A percentile compares a stretch with the other conserved stretches of the same genome.
phyloP scores from a whole-genome alignment of 2,329 filamentous ascomycete genomes.

The Aspergillus amoenus region DNA sequence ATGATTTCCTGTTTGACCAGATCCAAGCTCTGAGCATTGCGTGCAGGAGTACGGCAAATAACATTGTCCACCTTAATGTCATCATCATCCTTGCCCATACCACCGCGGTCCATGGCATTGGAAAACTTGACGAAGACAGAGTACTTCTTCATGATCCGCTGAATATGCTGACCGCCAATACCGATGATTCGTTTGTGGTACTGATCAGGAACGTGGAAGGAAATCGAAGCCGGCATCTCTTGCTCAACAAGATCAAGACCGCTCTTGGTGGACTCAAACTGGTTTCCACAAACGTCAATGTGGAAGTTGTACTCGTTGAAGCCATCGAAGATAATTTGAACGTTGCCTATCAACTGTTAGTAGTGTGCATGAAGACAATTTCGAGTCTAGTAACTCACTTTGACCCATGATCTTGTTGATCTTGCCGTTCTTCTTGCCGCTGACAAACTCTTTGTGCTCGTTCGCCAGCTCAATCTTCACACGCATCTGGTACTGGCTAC shows the following conservation, averaged over 20 bases:
- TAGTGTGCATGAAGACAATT: constrained; percentile 18
- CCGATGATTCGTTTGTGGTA: constrained; percentile 99
- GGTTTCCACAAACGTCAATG: constrained; percentile 90
- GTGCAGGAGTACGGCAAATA: constrained; percentile 93
- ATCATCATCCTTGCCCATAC: constrained; percentile 92
- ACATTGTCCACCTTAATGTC: constrained; percentile 99
- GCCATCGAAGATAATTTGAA: constrained; percentile 97
- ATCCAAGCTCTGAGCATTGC: constrained; percentile 94
- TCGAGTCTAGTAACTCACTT: constrained; percentile 56
- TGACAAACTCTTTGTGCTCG: constrained; percentile 99
- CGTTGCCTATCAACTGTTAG: constrained; percentile 61
- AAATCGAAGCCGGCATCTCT: constrained; percentile 98
- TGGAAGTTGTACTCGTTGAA: constrained; percentile 99
- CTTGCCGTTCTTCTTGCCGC: constrained; percentile 99
- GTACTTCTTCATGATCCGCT: constrained; percentile 99
- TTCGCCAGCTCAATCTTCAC: constrained; percentile 99
- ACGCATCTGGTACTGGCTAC: constrained; percentile 85
- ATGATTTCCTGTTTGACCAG: constrained; percentile 98
- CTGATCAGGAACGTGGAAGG: constrained; percentile 97
- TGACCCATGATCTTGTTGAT: constrained; percentile 99
- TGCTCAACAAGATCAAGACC: constrained; percentile 92
- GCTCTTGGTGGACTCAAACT: constrained; percentile 92
- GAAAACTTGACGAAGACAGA: constrained; percentile 99
- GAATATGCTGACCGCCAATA: constrained; percentile 96
- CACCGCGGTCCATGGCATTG: constrained; percentile 96